These are phyloP conservation scores for Yamadazyma takamatsuzukensis DNA, from an alignment of 805 yeast genomes.

Conservation along the genomic window DNA sequence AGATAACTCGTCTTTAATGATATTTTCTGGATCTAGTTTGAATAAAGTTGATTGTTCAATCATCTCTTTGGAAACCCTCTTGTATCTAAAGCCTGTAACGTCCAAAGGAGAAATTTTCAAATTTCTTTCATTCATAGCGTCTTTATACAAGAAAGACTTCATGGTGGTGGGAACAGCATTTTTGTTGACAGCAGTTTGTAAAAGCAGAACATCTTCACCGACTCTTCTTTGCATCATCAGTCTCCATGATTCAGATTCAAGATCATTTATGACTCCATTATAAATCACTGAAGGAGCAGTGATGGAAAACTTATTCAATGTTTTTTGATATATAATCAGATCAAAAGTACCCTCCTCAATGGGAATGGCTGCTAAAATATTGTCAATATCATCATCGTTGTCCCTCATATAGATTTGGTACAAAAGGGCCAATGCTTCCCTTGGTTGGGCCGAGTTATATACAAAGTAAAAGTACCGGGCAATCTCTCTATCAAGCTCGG, in stretches of 20 bases:
- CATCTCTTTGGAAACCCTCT: constrained; percentile 23
- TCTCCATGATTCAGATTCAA: constrained; percentile 53
- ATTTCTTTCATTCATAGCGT: constrained; percentile 44
- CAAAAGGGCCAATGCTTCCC: constrained; percentile 38
- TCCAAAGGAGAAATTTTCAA: constrained; percentile 32
- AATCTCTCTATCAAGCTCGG: constrained; percentile 23
- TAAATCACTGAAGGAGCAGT: constrained; percentile 52
- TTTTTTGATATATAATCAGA: constrained; percentile 15
- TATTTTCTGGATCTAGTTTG: constrained; percentile 16
- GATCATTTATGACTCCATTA: constrained; percentile 66
- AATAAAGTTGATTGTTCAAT: constrained; percentile 21
- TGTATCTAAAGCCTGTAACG: constrained; percentile 29
- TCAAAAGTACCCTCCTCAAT: constrained; percentile 15
- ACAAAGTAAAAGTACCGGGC: constrained; percentile 34
- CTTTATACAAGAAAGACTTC: constrained; percentile 40
- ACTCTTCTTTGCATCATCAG: constrained; percentile 49
- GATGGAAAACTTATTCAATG: constrained; percentile 32
- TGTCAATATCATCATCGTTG: constrained; percentile 20
- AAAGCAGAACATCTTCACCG: constrained; percentile 45
- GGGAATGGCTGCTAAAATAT: constrained; percentile 10
- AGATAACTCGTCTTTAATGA: constrained; percentile 2
- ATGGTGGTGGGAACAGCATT: constrained; percentile 25
- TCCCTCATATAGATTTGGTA: constrained; percentile 32
- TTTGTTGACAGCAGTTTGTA: constrained; percentile 24
- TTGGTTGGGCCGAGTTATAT: constrained; percentile 22